Conservation (phyloP, 1,284 basidiomycete genomes). For the Stygiomarasmius scandens region DNA sequence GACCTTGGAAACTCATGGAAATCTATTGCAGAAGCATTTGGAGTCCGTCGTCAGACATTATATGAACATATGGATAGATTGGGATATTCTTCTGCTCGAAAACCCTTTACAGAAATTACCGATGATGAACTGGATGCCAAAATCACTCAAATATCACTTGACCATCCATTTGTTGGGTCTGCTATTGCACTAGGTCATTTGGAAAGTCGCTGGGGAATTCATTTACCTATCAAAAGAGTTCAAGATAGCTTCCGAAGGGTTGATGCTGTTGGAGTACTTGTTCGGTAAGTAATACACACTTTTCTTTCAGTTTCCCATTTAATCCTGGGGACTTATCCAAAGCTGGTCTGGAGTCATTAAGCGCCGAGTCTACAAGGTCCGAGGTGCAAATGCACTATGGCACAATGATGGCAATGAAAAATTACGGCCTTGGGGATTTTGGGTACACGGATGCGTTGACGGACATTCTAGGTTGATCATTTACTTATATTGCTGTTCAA, state of each 20-base stretch:
- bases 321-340: too few relatives aligned
- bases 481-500: constrained; percentile 25
- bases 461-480: constrained; percentile 30
- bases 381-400: constrained; percentile 16
- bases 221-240: constrained; percentile 2
- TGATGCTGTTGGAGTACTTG: constrained; percentile 11
- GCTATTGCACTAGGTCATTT: constrained; percentile 7
- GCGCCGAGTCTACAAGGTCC: too few relatives aligned
- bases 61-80: constrained; percentile 15
- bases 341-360: too few relatives aligned
- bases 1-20: constrained; percentile 19
- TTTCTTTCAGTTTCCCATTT: too few relatives aligned
- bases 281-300: constrained; percentile 2
- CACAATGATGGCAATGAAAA: constrained; percentile 23
- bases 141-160: constrained; percentile 12
- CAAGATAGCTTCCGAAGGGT: constrained; percentile 10
- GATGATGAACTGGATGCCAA: constrained; percentile 19
- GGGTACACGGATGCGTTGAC: constrained; percentile 36
- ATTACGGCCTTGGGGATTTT: constrained; percentile 16
- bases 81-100: constrained; percentile 7
- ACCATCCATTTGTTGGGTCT: constrained; percentile 17
- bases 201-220: background rate
- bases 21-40: constrained; percentile 16
- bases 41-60: constrained; percentile 9
- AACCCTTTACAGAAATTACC: constrained; percentile 11